These are phyloP conservation scores for Alopecurus myosuroides DNA, from an alignment of 176 grass and related monocot genomes.

Conservation along the genomic window DNA sequence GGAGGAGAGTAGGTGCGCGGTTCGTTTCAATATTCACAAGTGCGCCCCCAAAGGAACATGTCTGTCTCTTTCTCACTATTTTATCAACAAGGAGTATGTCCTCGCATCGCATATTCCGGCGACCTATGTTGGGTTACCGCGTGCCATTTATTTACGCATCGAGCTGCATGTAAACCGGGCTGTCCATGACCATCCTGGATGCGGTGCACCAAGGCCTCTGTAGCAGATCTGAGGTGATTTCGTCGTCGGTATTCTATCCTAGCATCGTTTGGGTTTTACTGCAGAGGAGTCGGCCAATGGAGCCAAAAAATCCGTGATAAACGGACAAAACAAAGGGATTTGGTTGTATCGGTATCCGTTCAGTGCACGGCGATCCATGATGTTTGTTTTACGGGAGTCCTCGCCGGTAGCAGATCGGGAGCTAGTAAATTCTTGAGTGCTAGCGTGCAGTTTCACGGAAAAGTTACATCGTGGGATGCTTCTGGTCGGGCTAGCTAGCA, in stretches of 20 bases:
- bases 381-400: slow-evolving; percentile 15
- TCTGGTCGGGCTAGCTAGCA: slow-evolving; percentile 8
- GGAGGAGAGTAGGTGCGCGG: slow-evolving; percentile 26
- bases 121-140: slow-evolving; percentile 13
- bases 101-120: neutral
- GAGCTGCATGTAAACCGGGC: neutral
- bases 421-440: neutral
- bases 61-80: slow-evolving; percentile 22
- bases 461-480: neutral
- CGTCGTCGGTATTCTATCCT: neutral
- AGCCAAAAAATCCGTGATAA: neutral
- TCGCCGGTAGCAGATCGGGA: neutral
- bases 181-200: neutral
- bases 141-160: neutral
- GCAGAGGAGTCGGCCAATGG: slow-evolving; percentile 6
- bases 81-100: neutral
- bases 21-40: slow-evolving; percentile 37
- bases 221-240: slow-evolving; percentile 16
- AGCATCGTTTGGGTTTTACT: neutral
- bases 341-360: neutral
- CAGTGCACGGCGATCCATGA: slow-evolving; percentile 2
- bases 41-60: slow-evolving; percentile 22
- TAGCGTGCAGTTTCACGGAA: neutral
- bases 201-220: neutral
- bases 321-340: neutral